Evolutionary conservation across 1,139 yeast genomes (phyloP).

Genomic region (Saccharomyces pastorianus): DNA sequence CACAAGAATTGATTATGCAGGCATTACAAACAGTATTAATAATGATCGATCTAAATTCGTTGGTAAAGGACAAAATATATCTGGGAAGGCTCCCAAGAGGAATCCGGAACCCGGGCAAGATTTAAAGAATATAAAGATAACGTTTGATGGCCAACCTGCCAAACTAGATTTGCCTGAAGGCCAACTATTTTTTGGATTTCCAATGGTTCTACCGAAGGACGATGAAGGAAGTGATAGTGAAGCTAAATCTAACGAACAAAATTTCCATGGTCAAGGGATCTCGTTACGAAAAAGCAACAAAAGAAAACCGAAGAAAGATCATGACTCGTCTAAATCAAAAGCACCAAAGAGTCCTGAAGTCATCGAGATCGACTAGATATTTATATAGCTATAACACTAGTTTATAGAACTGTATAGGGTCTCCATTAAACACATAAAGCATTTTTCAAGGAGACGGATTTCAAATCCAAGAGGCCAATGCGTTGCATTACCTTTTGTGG

Average conservation of each 20-base stretch:
- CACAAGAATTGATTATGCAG: slow-evolving; percentile 58
- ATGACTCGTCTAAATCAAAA: slow-evolving; percentile 34
- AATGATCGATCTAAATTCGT: slow-evolving; percentile 35
- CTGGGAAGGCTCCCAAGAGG: slow-evolving; percentile 43
- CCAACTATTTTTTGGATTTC: slow-evolving; percentile 88
- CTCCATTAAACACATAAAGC: not conserved
- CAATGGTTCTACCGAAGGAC: slow-evolving; percentile 62
- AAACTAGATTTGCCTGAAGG: slow-evolving; percentile 73
- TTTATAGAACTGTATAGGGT: not conserved
- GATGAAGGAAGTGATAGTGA: slow-evolving; percentile 36
- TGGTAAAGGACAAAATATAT: slow-evolving; percentile 66
- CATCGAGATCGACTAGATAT: slow-evolving; percentile 60
- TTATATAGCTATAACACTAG: not conserved
- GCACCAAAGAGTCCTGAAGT: slow-evolving; percentile 64
- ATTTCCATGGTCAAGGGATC: slow-evolving; percentile 59
- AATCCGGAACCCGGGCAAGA: slow-evolving; percentile 9
- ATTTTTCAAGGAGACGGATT: not conserved
- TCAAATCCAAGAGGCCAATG: not conserved
- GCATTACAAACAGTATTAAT: slow-evolving; percentile 40
- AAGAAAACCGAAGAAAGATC: slow-evolving; percentile 50
- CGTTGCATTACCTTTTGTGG: not conserved
- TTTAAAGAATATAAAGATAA: slow-evolving; percentile 22
- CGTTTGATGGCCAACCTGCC: slow-evolving; percentile 50
- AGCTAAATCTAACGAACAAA: slow-evolving; percentile 22
- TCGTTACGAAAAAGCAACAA: slow-evolving; percentile 67